These are phyloP conservation scores for Colletotrichum phormii DNA, from an alignment of 2,329 filamentous ascomycete genomes.

Conservation along the genomic window DNA sequence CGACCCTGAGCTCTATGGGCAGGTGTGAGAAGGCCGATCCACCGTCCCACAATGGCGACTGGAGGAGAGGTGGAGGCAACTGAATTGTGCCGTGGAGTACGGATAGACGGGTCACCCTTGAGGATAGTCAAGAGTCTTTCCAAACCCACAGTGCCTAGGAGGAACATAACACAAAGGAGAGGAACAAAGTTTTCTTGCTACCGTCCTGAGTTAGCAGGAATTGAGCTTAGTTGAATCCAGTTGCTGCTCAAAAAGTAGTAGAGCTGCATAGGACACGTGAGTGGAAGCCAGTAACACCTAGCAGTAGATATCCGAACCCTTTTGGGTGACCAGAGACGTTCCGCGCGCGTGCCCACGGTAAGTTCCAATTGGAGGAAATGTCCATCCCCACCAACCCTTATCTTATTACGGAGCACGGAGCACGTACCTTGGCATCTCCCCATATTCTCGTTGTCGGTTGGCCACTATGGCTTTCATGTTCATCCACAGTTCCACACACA, in stretches of 20 bases:
- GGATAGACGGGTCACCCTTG: neutral
- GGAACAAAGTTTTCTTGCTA: neutral
- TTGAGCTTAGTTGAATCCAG: neutral
- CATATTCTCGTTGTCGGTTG: neutral
- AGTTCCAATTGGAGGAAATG: neutral
- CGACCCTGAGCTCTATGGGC: neutral
- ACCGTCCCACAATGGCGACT: constrained; percentile 8
- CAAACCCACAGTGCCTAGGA: neutral
- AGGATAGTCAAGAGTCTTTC: neutral
- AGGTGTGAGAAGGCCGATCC: neutral
- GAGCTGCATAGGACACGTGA: neutral
- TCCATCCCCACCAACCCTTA: neutral
- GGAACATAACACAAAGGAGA: neutral
- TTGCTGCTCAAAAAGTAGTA: neutral
- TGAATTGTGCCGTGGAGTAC: constrained; percentile 3
- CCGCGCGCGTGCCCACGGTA: too few species aligned
- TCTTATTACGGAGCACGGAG: neutral
- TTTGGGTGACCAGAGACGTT: neutral
- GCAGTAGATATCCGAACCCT: neutral
- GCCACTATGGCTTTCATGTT: neutral
- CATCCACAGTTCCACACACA: too few species aligned
- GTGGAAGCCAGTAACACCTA: neutral
- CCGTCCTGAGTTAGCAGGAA: neutral
- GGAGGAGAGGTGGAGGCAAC: neutral
- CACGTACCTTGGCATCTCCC: too few species aligned